Evolutionary conservation across 2,329 filamentous ascomycete genomes (phyloP), one percentile per base, ranked within the genome.

Genomic region (Monosporascus sp.): DNA sequence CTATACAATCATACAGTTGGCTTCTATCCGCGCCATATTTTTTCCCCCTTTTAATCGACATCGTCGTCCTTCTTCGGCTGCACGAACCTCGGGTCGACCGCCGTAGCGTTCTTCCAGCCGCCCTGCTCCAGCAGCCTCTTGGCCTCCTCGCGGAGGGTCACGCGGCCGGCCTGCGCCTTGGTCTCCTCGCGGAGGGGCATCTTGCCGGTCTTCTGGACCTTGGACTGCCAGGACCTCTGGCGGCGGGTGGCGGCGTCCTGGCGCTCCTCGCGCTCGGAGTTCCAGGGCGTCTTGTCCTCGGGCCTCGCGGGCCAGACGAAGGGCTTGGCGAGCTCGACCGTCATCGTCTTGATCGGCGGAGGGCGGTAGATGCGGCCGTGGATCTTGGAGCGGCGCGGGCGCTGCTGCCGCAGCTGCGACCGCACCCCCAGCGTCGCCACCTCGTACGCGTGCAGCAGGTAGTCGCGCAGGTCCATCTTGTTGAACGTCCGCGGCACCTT

Each of bases 381-480:
- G 64, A 58, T 55, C 70, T 67, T 67, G 67, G 69, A 69, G 62
- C 71, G 81, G 53, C 80, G 80, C 37, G 73, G 71, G 55, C 69
- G 82, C 68, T 84, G 79, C 72, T 87, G 83, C 64, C 89, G 85
- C 66, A 97, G 82, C 67, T 84, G 93, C 51, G 89, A 91, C 57
- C 93, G 88, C 57, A 97, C 85, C 60, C 78, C 78, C 50, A 83
- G 75, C 51, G 87, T 83, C 59, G 86, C 80, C 57, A 97, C 86
- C 56, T 81, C 79, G 78, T 99, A 99, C 44, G 82, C 82, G 71
- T 96, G 86, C 76, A 84, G 89, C 57, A 99, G 86, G 77, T 97
- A 99, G 76, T 97, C 92, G 71, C 91, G 89, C 43, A 99, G 76
- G 71, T 99, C 94, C 72, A 97, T 87, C 76, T 99, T 99, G 79